A percentile compares a stretch with the other conserved stretches of the same genome.
Evolutionary conservation across 164 flowering plant species (phyloP).

Genomic region (Berberis thunbergii): DNA sequence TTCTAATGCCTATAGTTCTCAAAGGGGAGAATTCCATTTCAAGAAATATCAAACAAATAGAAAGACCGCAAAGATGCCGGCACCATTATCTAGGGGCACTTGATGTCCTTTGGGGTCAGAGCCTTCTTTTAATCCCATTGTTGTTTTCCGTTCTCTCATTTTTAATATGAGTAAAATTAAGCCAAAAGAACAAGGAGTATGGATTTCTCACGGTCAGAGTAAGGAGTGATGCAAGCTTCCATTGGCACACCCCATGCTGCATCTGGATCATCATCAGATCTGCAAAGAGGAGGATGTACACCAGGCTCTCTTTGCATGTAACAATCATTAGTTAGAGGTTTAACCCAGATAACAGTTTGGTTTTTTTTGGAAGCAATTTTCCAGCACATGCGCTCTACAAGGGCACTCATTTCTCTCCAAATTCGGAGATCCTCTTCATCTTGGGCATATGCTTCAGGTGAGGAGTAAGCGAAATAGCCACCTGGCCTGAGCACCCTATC

Average conservation of each 20-base stretch:
- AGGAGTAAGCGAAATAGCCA: conserved; percentile 91
- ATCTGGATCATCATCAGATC: conserved; percentile 83
- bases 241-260: conserved; percentile 57
- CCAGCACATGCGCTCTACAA: conserved; percentile 93
- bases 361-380: conserved; percentile 62
- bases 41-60: too few species aligned
- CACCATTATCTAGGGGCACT: too few species aligned
- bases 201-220: conserved; percentile 69
- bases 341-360: conserved; percentile 88
- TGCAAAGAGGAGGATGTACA: conserved; percentile 76
- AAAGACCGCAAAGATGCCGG: too few species aligned
- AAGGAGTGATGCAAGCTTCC: conserved; percentile 85
- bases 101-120: too few species aligned
- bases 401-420: conserved; percentile 85
- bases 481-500: conserved; percentile 90
- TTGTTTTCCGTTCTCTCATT: too few species aligned
- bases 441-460: conserved; percentile 95
- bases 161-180: background rate
- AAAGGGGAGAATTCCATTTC: too few species aligned
- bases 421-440: conserved; percentile 84
- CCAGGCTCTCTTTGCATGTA: conserved; percentile 68
- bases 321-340: conserved; percentile 82
- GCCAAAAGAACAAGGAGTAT: background rate
- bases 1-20: too few species aligned
- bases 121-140: too few species aligned